Base-by-base conservation (phyloP, 2,329 filamentous ascomycete species). In the Fusarium staphyleae region DNA sequence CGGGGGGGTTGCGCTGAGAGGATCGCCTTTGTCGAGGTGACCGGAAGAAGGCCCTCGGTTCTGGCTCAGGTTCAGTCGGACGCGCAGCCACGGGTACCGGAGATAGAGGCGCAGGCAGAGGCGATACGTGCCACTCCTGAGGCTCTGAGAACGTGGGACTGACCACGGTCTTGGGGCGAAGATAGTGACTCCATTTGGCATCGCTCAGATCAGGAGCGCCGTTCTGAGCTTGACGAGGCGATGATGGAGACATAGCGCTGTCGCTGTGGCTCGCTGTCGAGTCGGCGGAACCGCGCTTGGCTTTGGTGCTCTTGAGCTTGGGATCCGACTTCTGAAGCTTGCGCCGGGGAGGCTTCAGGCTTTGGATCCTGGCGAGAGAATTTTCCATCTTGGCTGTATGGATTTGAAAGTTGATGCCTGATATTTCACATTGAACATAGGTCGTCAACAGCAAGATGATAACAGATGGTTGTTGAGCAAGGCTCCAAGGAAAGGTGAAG, bases 311-410 rank as follows among this genome's bases (percentile, higher is more conserved):
- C 54, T 67, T 72, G 45, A 67, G 59, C 52, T 63, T 66, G 5
- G 69, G 57, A 37, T 67, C 68, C n/a, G 57, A 63, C 49, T 69
- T 73, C 33, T 69, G 68, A 13, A 74, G 63, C 51, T 65, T 74
- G 50, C 66, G 63, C 44, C 66, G 60, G 16, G 57, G 49, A 9
- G 68, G 69, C 33, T 67, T 70, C 40, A 68, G 43, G 33, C 55
- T 65, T 8, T 62, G 57, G 26, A 49, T 59, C 37, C 48, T 52
- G 36, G 49, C 32, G 40, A 49, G 50, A 12, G 48, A 24, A 24
- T 28, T 55, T 29, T 58, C 58, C 45, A 54, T 58, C 39, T 36
- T 43, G 39, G 45, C 24, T n/a, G 46, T 34, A 29, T 43, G 14
- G n/a, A 46, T 43, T 57, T 28, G 42, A 18, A 43, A 43, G 43